These are phyloP conservation scores for Nicotiana noctiflora DNA, from an alignment of 257 asterid genomes.

Conservation along the genomic window DNA sequence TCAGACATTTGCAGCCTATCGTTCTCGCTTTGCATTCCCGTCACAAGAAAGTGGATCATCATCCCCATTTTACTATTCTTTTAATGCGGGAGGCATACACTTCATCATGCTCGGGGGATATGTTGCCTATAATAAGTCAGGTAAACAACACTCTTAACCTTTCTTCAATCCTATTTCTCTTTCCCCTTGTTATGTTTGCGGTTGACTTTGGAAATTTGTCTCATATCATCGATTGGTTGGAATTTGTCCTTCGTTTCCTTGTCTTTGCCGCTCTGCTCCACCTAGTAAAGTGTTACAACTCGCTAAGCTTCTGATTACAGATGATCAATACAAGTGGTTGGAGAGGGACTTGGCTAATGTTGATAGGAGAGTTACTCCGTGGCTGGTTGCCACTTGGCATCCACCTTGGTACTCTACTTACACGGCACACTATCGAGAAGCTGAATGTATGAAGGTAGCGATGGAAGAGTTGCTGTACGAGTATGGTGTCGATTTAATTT, in stretches of 20 bases:
- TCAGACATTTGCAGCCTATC: conserved; percentile 63
- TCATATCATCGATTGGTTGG: neutral
- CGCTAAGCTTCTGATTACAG: conserved; percentile 27
- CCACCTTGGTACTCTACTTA: conserved; percentile 93
- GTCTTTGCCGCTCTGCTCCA: neutral
- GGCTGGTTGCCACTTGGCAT: conserved; percentile 88
- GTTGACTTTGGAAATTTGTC: neutral
- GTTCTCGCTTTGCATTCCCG: conserved; percentile 85
- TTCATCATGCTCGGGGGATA: conserved; percentile 82
- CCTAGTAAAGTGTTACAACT: neutral
- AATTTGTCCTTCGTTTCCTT: neutral
- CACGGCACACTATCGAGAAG: conserved; percentile 89
- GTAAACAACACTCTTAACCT: conserved; percentile 22
- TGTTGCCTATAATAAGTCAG: conserved; percentile 51
- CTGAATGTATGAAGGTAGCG: conserved; percentile 82
- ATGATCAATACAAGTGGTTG: conserved; percentile 86
- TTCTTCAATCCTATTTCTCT: neutral
- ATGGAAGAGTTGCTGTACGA: conserved; percentile 76
- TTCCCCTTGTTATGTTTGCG: neutral
- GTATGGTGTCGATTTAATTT: conserved; percentile 73
- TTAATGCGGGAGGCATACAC: conserved; percentile 92
- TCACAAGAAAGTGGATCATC: conserved; percentile 72
- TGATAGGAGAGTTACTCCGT: conserved; percentile 67
- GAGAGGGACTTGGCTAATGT: conserved; percentile 59
- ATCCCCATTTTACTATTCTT: conserved; percentile 76